Conservation (phyloP, 73 alveolate species). For the Paramecium tetraurelia region DNA sequence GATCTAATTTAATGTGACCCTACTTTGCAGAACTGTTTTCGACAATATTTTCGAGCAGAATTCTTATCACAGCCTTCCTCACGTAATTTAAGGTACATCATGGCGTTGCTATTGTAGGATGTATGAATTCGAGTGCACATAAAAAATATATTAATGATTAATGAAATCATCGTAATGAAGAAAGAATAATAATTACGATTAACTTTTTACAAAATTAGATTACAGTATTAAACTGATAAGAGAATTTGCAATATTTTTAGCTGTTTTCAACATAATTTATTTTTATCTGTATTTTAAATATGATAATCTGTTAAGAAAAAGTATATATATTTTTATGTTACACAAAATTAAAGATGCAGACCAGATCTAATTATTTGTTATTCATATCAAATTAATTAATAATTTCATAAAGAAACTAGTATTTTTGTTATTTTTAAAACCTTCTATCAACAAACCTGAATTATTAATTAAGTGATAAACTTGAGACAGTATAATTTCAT, state of each 20-base stretch:
- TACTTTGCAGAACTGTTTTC: conserved; percentile 14
- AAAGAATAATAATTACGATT: not conserved
- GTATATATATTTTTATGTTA: not conserved
- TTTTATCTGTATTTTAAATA: not conserved
- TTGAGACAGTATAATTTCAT: too few relatives aligned
- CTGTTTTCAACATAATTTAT: too few relatives aligned
- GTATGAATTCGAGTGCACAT: conserved; percentile 37
- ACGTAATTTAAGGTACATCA: conserved; percentile 28
- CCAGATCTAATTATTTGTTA: too few relatives aligned
- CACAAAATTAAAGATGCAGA: not conserved
- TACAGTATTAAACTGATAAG: not conserved
- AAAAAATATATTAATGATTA: not conserved
- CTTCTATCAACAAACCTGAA: too few relatives aligned
- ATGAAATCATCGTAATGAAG: not conserved
- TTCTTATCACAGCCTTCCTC: conserved; percentile 28
- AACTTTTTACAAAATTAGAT: not conserved
- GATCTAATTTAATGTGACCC: not conserved
- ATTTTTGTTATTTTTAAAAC: too few relatives aligned
- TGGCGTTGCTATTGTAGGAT: not conserved
- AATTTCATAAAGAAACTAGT: too few relatives aligned
- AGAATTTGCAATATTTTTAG: not conserved
- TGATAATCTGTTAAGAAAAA: not conserved
- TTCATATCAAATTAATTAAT: too few relatives aligned
- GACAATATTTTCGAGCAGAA: not conserved
- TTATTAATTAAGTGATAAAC: too few relatives aligned